Evolutionary conservation across 164 flowering plant species (phyloP), one percentile per base, ranked within the genome.

Genomic region (Tetracentron sinense): DNA sequence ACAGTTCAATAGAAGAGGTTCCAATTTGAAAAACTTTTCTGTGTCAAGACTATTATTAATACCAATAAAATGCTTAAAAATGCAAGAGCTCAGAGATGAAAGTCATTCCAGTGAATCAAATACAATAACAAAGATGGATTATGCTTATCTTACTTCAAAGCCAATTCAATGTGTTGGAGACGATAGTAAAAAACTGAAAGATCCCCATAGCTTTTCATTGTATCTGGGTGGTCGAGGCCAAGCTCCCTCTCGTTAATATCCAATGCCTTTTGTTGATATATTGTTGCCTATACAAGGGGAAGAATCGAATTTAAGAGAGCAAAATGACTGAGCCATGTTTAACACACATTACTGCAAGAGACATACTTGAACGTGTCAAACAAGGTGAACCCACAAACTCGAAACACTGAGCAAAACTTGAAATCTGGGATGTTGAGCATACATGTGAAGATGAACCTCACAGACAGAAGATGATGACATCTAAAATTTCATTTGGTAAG

Each of bases 121-220:
- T 53, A 53, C 16, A 52, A 26, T 10, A 25, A 14, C 25, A 49
- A 52, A 25, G 28, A 52, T 11, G 14, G 17, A 52, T 25, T 19
- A 22, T 22, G 19, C 44, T 26, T 42, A 57, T 69, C 89, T 83
- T 77, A 91, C 97, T 87, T 91, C 71, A 91, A 63, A 66, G 97
- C 93, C 78, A 91, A 63, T 72, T 91, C 96, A 69, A 85, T 82
- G 73, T 91, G 87, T 60, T 91, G 96, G 56, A 91, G 91, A 19
- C 96, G 93, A 67, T 91, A 91, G 71, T 88, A 91, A 42, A 91
- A 91, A n/a, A 91, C 97, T 8, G 97, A 88, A 70, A 91, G 96
- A 75, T 91, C 97, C 54, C 97, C 97, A 63, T 91, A 91, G 80
- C 97, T 87, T 77, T 91, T 91, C 91, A 88, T 87, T 35, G 97